These are phyloP conservation scores for Alloascoidea africana DNA, from an alignment of 805 yeast species.

Conservation along the genomic window DNA sequence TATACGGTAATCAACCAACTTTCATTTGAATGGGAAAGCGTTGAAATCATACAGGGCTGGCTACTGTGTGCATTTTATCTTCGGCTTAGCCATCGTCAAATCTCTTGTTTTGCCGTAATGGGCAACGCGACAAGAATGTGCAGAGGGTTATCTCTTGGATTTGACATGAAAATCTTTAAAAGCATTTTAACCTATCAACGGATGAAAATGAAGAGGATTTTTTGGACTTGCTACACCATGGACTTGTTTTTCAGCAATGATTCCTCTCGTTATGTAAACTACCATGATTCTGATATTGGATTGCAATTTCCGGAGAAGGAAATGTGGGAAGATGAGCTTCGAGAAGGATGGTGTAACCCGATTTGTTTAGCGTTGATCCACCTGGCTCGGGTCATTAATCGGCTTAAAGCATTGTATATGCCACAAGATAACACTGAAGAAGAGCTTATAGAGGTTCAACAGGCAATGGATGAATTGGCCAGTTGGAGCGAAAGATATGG, in stretches of 20 bases:
- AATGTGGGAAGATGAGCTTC: neutral
- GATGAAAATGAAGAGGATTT: constrained; percentile 33
- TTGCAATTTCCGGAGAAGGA: constrained; percentile 13
- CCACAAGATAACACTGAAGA: neutral
- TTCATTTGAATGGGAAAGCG: constrained; percentile 35
- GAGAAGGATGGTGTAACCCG: neutral
- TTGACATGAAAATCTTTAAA: neutral
- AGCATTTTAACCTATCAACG: constrained; percentile 18
- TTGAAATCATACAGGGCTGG: constrained; percentile 36
- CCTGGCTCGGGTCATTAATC: neutral
- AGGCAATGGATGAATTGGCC: neutral
- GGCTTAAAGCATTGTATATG: neutral
- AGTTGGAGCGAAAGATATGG: neutral
- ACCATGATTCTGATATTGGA: constrained; percentile 22
- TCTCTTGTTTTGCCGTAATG: constrained; percentile 25
- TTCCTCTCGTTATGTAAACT: constrained; percentile 28
- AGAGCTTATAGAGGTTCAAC: neutral
- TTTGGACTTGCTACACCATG: constrained; percentile 38
- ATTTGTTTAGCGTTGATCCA: neutral
- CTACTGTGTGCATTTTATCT: constrained; percentile 27
- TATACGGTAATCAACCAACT: constrained; percentile 23
- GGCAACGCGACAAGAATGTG: constrained; percentile 27
- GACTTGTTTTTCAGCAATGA: constrained; percentile 40
- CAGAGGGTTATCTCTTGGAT: constrained; percentile 16
- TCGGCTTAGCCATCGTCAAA: constrained; percentile 27